Conservation (phyloP, 2,329 filamentous ascomycete species). For the Trichoderma aggressivum region DNA sequence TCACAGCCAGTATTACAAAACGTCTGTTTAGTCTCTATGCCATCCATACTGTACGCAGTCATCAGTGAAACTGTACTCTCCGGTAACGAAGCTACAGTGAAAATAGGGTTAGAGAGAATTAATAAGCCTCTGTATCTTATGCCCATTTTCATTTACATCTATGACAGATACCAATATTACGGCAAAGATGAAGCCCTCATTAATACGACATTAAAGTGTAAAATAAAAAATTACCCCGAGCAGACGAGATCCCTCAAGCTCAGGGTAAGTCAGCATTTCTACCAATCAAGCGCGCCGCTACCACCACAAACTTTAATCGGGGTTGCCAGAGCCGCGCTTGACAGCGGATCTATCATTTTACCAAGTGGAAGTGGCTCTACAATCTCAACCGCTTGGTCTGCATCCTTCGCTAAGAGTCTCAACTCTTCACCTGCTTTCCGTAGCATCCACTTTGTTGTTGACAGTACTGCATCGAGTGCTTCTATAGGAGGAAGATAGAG, state of each 20-base stretch:
- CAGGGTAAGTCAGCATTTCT: neutral
- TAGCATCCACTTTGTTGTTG: conserved; percentile 75
- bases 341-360: neutral
- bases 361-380: neutral
- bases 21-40: neutral
- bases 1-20: neutral
- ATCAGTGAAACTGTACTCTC: neutral
- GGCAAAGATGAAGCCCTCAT: neutral
- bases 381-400: neutral
- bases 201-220: neutral
- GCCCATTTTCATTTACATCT: neutral
- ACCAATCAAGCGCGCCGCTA: neutral
- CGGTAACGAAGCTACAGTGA: neutral
- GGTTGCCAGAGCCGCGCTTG: neutral
- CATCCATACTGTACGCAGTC: neutral
- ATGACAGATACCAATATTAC: neutral
- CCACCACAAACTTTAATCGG: neutral
- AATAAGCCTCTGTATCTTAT: neutral
- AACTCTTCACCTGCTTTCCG: conserved; percentile 60
- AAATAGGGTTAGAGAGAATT: neutral
- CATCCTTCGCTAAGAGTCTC: neutral
- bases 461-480: conserved; percentile 75
- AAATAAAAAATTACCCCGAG: too few relatives aligned
- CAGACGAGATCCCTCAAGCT: neutral
- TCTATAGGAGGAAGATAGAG: conserved; percentile 74